Evolutionary conservation across 1,284 basidiomycete genomes (phyloP), one percentile per base, ranked within the genome.

Genomic region (Tetrapyrgos nigripes): DNA sequence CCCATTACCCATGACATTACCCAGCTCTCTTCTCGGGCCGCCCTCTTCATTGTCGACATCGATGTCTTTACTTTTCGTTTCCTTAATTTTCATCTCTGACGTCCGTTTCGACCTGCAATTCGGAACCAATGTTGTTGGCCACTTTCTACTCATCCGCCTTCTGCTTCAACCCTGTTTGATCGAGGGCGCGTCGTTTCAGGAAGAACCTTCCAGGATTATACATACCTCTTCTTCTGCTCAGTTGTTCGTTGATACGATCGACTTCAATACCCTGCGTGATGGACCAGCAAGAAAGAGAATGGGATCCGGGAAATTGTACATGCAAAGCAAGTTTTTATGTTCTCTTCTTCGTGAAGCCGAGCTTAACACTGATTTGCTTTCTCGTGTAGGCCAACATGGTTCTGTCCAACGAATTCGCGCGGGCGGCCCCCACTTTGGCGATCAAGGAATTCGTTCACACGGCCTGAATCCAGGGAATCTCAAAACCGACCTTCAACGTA

Each of bases 21-120:
- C n/a, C n/a, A n/a, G n/a, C n/a, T n/a, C n/a, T n/a, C n/a, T n/a
- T n/a, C n/a, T n/a, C n/a, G n/a, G n/a, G n/a, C n/a, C n/a, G n/a
- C n/a, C n/a, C n/a, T n/a, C n/a, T n/a, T n/a, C n/a, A n/a, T n/a
- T n/a, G n/a, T n/a, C n/a, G n/a, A n/a, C n/a, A n/a, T n/a, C n/a
- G n/a, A n/a, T n/a, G n/a, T n/a, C n/a, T n/a, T n/a, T n/a, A n/a
- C n/a, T n/a, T n/a, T n/a, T n/a, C n/a, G n/a, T n/a, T n/a, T n/a
- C n/a, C n/a, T n/a, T n/a, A n/a, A n/a, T n/a, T n/a, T n/a, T n/a
- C n/a, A 58, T 79, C 29, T 88, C 87, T 0, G 72, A 71, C 10
- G 81, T 89, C 48, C 84, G 84, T 3, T 87, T 85, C 66, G 85
- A 89, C 57, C 66, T 86, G 10, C 86, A 88, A 64, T 88, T 85